Percentiles rank a stretch among this genome's conserved stretches.
These are phyloP conservation scores for Teratosphaeriaceae sp. DNA, from an alignment of 2,329 filamentous ascomycete species.

Conservation along the genomic window DNA sequence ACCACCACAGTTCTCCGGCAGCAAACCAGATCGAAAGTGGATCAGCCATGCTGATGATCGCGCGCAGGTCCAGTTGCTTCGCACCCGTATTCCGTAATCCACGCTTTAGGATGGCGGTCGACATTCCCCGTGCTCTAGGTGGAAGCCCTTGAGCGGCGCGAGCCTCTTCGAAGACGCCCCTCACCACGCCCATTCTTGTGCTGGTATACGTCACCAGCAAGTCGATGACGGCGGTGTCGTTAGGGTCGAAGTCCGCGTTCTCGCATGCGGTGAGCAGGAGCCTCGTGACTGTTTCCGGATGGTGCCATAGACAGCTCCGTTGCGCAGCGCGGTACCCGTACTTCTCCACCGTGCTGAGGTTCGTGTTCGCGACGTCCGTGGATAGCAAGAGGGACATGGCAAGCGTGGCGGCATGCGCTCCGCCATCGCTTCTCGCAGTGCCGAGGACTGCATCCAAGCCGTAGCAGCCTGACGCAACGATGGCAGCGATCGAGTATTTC, in stretches of 20 bases:
- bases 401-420: slow-evolving; percentile 6
- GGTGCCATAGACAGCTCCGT: slow-evolving; percentile 1
- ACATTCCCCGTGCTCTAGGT: background rate
- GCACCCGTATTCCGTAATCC: background rate
- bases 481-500: slow-evolving; percentile 13
- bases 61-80: slow-evolving; percentile 8
- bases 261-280: background rate
- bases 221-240: slow-evolving; percentile 15
- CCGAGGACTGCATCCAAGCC: slow-evolving; percentile 13
- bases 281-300: background rate
- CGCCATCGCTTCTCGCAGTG: slow-evolving; percentile 10
- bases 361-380: background rate
- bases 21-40: slow-evolving; percentile 19
- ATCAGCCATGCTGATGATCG: slow-evolving; percentile 14
- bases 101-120: background rate
- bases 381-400: slow-evolving; percentile 8
- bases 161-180: slow-evolving; percentile 10
- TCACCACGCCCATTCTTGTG: slow-evolving; percentile 8
- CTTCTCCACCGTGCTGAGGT: slow-evolving; percentile 5
- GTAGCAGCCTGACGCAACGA: slow-evolving; percentile 21
- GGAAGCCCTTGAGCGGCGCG: slow-evolving; percentile 8
- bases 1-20: slow-evolving; percentile 9
- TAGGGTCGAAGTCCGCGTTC: slow-evolving; percentile 27
- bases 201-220: background rate
- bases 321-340: slow-evolving; percentile 8